Base-by-base conservation (phyloP, 306 rosid species). In the Dryas drummondii region DNA sequence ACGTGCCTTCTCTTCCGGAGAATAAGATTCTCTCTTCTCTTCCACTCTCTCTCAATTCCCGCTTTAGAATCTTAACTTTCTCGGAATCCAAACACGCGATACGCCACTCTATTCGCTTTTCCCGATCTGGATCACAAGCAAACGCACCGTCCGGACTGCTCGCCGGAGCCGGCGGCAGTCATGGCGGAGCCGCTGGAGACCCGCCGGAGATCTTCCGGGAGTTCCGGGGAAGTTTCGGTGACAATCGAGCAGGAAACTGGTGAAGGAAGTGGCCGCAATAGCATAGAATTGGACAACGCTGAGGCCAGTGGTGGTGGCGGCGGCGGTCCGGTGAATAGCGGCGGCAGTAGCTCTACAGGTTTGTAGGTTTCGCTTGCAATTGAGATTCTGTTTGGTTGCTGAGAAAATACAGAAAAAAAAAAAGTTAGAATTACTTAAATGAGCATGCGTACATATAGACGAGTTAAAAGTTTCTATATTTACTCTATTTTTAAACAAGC, bases 171-270 rank as follows among this genome's bases (percentile, higher is more conserved):
- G 52, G 54, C 80, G 82, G 84, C 75, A 57, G 84, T 71, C 73
- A 89, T 90, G 97, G 78, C 80, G 68, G 93, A 84, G 7, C 80
- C 57, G 81, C 83, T 80, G 83, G 87, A 77, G 55, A 61, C 63
- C 73, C 68, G 74, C 65, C 90, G 80, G 72, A 32, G 54, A 22
- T 82, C 88, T 76, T 71, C 86, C 66, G 56, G 16, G 9, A 73
- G 84, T 46, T 65, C 83, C 82, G 42, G 84, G 22, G 68, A 55
- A 71, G 83, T 42, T 61, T 71, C 86, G 12, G 85, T 53, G 57
- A 48, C 61, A 61, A 60, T 78, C 26, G 83, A 78, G 78, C 68
- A 9, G 13, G 83, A 70, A n/a, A n/a, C 5, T 37, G 76, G 27
- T 12, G 71, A 47, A 11, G 86, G 77, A 46, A 77, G 76, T 72